A percentile compares a stretch with the other conserved stretches of the same genome.
Evolutionary conservation across 352 stramenopile genomes (phyloP).

Genomic region (Pilasporangium apinafurcum): DNA sequence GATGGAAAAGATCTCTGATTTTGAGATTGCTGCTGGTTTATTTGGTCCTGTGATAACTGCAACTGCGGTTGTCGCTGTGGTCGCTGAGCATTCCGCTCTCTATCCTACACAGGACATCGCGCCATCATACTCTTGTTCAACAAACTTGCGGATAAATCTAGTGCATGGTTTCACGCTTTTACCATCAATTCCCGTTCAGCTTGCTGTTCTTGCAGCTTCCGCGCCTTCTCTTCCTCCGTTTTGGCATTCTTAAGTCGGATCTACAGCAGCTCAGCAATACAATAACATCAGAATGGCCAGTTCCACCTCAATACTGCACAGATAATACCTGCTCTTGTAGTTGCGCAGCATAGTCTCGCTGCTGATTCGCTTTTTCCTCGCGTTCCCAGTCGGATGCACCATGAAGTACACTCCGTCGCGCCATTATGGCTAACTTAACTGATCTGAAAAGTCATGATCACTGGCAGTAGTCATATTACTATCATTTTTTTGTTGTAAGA

Average conservation of each 20-base stretch:
- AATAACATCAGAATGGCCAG: background rate
- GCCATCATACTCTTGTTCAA: conserved; percentile 9
- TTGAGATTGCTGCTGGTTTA: background rate
- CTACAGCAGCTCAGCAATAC: conserved; percentile 1
- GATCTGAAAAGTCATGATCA: too few species aligned
- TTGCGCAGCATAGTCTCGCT: conserved; percentile 59
- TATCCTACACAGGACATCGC: conserved; percentile 11
- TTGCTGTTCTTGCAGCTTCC: conserved; percentile 36
- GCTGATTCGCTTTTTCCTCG: conserved; percentile 39
- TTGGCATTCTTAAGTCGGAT: conserved; percentile 42
- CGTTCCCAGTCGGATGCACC: conserved; percentile 35
- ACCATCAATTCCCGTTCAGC: conserved; percentile 37
- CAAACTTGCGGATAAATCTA: too few species aligned
- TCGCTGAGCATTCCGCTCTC: conserved; percentile 2
- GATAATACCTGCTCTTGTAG: conserved; percentile 47
- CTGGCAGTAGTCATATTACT: too few species aligned
- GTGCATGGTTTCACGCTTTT: background rate
- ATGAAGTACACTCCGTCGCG: conserved; percentile 29
- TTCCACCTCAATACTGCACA: too few species aligned
- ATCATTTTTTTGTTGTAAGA: too few species aligned
- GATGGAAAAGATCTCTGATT: conserved; percentile 2
- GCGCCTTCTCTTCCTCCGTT: conserved; percentile 31
- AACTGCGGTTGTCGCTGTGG: background rate
- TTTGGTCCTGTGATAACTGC: background rate
- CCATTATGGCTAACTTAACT: too few species aligned